Base-by-base conservation (phyloP, 2,329 filamentous ascomycete species). In the Daldinia sp. region DNA sequence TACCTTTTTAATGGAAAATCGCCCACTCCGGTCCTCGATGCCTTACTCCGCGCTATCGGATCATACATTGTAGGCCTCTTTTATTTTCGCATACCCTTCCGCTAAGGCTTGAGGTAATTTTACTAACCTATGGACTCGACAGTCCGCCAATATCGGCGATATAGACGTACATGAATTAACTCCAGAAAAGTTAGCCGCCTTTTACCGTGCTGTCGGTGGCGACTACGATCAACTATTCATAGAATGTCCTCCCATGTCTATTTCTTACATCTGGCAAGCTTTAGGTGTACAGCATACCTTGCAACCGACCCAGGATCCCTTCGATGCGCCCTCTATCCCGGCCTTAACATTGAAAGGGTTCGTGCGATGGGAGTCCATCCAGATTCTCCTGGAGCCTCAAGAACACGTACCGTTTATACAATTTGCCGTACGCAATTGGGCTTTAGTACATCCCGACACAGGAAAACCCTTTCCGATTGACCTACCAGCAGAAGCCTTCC, bases 251-350 rank as follows among this genome's bases (percentile, higher is more conserved):
- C 80, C 89, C 63, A 81, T 87, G 34, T 89, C 90, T 41, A 88
- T 99, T 66, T 95, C 94, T 25, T 96, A 93, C 79, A 95, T 97
- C 68, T 98, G 96, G 83, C 91, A 93, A 73, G 91, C 91, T 6
- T 87, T 96, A 52, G 95, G 94, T 70, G 97, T 94, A 75, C 91
- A 93, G 71, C 94, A 98, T 78, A 89, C 88, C 50, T 83, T 98
- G 25, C 91, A 96, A 69, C 92, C 92, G 0, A 86, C 87, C 48
- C 85, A 87, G 35, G 84, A 89, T 70, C 86, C 92, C 66, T 97
- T 91, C 75, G 85, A 85, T 3, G 82, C 88, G 0, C 95, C 94
- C 0, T 88, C 85, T 0, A 85, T 97, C 39, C 95, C 95, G 0
- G 92, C 93, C 11, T 80, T 99, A 58, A 96, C 94, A 32, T 82